Evolutionary conservation across 1,284 basidiomycete genomes (phyloP).

Genomic region (Tilletia caries): DNA sequence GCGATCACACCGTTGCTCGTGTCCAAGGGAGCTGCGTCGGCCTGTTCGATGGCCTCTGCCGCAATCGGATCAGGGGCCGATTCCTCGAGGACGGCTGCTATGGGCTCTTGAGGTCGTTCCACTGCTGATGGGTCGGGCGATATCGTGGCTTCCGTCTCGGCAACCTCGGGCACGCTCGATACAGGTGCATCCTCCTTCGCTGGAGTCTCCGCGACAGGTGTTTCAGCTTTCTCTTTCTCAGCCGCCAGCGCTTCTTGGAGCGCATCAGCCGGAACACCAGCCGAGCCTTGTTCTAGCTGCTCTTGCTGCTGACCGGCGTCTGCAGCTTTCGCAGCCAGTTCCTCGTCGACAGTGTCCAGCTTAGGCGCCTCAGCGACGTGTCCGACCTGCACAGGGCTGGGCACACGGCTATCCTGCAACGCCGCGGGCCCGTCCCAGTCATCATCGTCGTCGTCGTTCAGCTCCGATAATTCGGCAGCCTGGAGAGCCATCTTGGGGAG

Average conservation of each 20-base stretch:
- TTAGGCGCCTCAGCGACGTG: slow-evolving; percentile 8
- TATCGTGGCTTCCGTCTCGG: not conserved
- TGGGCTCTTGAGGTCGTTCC: not conserved
- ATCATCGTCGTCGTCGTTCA: slow-evolving; percentile 7
- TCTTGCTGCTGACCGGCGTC: not conserved
- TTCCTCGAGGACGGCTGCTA: not conserved
- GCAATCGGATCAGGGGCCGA: not conserved
- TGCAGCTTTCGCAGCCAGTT: not conserved
- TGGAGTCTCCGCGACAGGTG: too few relatives aligned
- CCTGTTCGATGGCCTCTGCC: not conserved
- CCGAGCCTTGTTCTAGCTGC: too few relatives aligned
- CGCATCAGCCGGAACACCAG: too few relatives aligned
- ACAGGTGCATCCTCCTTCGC: too few relatives aligned
- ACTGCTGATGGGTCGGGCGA: not conserved
- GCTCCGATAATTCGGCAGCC: not conserved
- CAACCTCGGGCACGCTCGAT: too few relatives aligned
- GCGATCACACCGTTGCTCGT: slow-evolving; percentile 4
- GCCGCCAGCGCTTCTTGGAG: too few relatives aligned
- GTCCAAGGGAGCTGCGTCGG: not conserved
- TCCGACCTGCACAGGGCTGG: slow-evolving; percentile 7
- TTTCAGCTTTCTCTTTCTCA: too few relatives aligned
- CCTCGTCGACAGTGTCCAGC: not conserved
- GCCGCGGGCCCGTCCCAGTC: not conserved
- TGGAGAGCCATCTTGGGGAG: not conserved
- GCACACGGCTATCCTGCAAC: slow-evolving; percentile 10